Evolutionary conservation across 345 rosid genomes (phyloP), one percentile per base, ranked within the genome.

Genomic region (Eucalyptus caleyi): DNA sequence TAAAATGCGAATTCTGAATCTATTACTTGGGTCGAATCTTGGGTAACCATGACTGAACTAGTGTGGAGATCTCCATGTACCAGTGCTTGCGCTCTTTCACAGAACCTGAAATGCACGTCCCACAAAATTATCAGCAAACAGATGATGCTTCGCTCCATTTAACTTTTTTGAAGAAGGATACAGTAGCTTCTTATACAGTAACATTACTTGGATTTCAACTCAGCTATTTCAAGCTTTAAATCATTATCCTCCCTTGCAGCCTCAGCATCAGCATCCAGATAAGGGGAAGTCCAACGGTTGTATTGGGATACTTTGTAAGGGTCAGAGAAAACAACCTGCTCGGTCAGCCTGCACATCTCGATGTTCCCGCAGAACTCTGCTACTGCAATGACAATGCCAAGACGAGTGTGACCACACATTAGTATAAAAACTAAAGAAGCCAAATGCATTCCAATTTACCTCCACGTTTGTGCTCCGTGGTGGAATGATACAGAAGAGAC

Each of bases 31-130:
- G 99, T 98, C 26, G 99, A 98, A 82, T 93, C 96, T 50, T 40
- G 91, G 44, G 99, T 97, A 89, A 97, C 99, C 99, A 98, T 98
- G 88, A 98, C 90, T 11, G 99, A 98, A 62, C 97, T 92, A 45
- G 99, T 98, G 91, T 97, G 99, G 87, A 98, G 99, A 95, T 98
- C 99, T 90, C 99, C 99, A 87, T 97, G 99, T 90, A 98, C 86
- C 77, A 98, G 90, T 54, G 99, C 98, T 92, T 98, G 99, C 8
- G 99, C 92, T 92, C 97, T 96, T 92, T 98, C 99, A 92, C 99
- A 96, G 94, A 97, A 97, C 97, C 99, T 97, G 88, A 89, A 18
- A 85, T 12, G 88, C 85, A 86, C 86, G 59, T 11, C 69, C 90
- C 19, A 24, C 77, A 85, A 65, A 56, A 88, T 86, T 37, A 90